phyloP scores from a whole-genome alignment of 2,329 filamentous ascomycete genomes.

The Incumbomyces delicatus region DNA sequence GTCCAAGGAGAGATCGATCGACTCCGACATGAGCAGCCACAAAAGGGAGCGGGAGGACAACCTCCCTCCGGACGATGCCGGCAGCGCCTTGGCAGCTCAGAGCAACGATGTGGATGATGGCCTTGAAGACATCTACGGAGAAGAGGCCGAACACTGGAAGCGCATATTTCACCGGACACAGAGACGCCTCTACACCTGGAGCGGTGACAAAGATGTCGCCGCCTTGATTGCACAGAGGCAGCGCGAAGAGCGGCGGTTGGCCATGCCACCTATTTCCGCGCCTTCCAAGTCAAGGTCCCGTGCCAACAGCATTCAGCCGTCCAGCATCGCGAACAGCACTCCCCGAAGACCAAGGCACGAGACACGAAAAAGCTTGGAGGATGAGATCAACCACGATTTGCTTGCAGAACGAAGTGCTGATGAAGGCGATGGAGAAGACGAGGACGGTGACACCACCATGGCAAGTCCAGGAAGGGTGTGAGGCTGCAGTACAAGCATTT shows the following conservation, averaged over 20 bases:
- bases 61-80: slow-evolving; percentile 5
- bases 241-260: slow-evolving; percentile 7
- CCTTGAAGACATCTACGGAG: slow-evolving; percentile 38
- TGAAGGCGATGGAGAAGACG: slow-evolving; percentile 18
- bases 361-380: slow-evolving; percentile 16
- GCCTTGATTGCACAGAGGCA: slow-evolving; percentile 22
- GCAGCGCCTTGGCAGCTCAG: slow-evolving; percentile 5
- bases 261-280: neutral
- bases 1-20: neutral
- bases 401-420: slow-evolving; percentile 21
- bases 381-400: slow-evolving; percentile 21
- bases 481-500: too few relatives aligned
- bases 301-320: neutral
- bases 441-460: slow-evolving; percentile 8
- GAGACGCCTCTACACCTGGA: slow-evolving; percentile 37
- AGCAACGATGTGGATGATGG: slow-evolving; percentile 25
- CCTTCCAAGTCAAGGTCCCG: too few relatives aligned
- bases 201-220: slow-evolving; percentile 33
- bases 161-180: slow-evolving; percentile 34
- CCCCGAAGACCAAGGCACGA: slow-evolving; percentile 5
- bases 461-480: too few relatives aligned
- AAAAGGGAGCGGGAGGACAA: neutral
- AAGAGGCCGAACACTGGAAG: slow-evolving; percentile 36
- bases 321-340: neutral
- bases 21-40: neutral